Evolutionary conservation across 192 early-diverging fungal genomes (phyloP), one percentile per base, ranked within the genome.

Genomic region (Mortierella antarctica): DNA sequence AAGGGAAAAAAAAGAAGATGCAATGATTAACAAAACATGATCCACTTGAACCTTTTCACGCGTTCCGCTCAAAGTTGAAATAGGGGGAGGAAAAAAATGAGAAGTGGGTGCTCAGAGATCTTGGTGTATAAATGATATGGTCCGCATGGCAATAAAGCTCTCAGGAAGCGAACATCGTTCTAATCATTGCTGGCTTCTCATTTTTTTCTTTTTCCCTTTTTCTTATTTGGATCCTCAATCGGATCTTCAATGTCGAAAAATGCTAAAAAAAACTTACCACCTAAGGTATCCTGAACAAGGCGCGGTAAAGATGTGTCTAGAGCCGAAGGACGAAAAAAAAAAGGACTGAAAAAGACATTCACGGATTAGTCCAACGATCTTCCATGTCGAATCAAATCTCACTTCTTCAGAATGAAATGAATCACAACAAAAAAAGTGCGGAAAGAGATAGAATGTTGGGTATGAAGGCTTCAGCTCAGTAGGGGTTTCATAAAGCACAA

Each of bases 401-500:
- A 62, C 45, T 48, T 46, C 18, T 9, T 6, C 56, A 40, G 45
- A 49, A 41, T 18, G 45, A 15, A 60, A 20, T 13, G 44, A 7
- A n/a, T 9, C 18, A 47, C 49, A 20, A 70, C 0, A 46, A 50
- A 13, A 50, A 58, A 50, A 54, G 41, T 55, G 55, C 54, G 17
- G 31, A 61, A 51, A 48, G 31, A 73, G 2, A 57, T 10, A 52
- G 52, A 55, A 53, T 40, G 31, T 31, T 31, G 31, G 31, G 31
- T 31, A 31, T 15, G 62, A 61, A 42, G 77, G 70, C 77, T 80
- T 80, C 77, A 80, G 77, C 65, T 14, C 67, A 64, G 65, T 72
- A 80, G 70, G 69, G 51, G 69, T 80, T 80, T 80, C 77, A 80
- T 80, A 80, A 80, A 80, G 77, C 77, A 80, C 77, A 80, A 80